Percentiles rank a stretch among this genome's conserved stretches.
These are phyloP conservation scores for Phaeotremella skinneri DNA, from an alignment of 768 basidiomycete genomes.

Conservation along the genomic window DNA sequence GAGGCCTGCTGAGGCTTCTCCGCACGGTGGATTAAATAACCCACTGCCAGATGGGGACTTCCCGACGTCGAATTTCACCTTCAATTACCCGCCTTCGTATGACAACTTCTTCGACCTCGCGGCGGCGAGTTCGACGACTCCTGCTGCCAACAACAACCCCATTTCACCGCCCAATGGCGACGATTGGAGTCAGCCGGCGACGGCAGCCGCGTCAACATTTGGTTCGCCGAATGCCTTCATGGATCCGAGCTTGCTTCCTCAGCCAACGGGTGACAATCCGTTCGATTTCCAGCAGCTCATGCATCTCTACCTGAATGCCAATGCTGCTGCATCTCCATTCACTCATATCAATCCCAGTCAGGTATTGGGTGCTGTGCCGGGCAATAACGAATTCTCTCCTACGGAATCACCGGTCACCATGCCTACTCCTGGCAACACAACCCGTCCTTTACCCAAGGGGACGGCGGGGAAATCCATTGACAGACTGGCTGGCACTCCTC, in stretches of 20 bases:
- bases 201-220: constrained; percentile 27
- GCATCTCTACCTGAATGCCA: constrained; percentile 50
- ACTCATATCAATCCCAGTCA: constrained; percentile 82
- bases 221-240: constrained; percentile 25
- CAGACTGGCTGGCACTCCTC: constrained; percentile 10
- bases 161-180: constrained; percentile 11
- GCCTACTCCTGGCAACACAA: constrained; percentile 12
- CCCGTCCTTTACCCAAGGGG: constrained; percentile 43
- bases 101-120: constrained; percentile 51
- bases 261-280: constrained; percentile 28
- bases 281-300: constrained; percentile 52
- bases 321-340: constrained; percentile 46
- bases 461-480: constrained; percentile 38
- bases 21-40: constrained; percentile 22
- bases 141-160: constrained; percentile 19
- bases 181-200: constrained; percentile 32
- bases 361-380: constrained; percentile 56
- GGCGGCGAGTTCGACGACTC: constrained; percentile 42
- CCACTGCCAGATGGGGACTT: constrained; percentile 41
- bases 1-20: constrained; percentile 47
- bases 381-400: constrained; percentile 62
- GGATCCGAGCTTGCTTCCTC: constrained; percentile 15
- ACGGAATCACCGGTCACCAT: constrained; percentile 54
- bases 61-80: constrained; percentile 50
- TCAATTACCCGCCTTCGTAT: constrained; percentile 46